Conservation (phyloP, 1,284 basidiomycete genomes). For the Pterulicium gracile region DNA sequence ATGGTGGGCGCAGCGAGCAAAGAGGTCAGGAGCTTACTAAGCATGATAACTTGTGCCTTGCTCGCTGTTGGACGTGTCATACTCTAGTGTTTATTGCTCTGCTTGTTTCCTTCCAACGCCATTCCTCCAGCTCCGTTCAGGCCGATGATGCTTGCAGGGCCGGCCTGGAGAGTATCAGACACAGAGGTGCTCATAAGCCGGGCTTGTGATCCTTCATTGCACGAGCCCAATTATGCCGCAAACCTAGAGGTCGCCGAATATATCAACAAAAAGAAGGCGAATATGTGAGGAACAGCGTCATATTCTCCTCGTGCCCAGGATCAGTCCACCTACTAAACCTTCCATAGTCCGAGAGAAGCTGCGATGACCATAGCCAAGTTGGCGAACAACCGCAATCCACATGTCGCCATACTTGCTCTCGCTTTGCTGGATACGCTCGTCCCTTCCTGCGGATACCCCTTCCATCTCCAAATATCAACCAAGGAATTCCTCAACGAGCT, state of each 20-base stretch:
- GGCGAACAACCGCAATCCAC: constrained; percentile 85
- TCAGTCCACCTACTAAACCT: constrained; percentile 4
- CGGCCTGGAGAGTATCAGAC: neutral
- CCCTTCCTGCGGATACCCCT: constrained; percentile 91
- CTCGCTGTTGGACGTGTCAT: neutral
- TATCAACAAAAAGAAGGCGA: constrained; percentile 94
- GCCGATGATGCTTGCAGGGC: neutral
- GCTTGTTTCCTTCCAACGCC: neutral
- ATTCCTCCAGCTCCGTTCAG: neutral
- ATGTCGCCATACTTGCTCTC: constrained; percentile 77
- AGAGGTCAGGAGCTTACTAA: no score
- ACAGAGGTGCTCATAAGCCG: constrained; percentile 67
- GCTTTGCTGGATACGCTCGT: constrained; percentile 89
- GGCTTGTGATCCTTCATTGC: constrained; percentile 81
- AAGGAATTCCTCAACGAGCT: constrained; percentile 99
- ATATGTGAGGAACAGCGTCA: constrained; percentile 73
- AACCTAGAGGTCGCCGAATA: constrained; percentile 92
- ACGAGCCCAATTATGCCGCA: constrained; percentile 85
- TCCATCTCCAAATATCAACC: constrained; percentile 96
- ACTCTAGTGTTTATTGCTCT: no score
- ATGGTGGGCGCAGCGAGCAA: no score
- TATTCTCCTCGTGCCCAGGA: constrained; percentile 3
- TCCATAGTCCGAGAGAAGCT: constrained; percentile 72
- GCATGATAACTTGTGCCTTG: no score
- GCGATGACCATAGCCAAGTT: constrained; percentile 75